Base-by-base conservation (phyloP, 1,284 basidiomycete genomes). In the Naganishia sp. region DNA sequence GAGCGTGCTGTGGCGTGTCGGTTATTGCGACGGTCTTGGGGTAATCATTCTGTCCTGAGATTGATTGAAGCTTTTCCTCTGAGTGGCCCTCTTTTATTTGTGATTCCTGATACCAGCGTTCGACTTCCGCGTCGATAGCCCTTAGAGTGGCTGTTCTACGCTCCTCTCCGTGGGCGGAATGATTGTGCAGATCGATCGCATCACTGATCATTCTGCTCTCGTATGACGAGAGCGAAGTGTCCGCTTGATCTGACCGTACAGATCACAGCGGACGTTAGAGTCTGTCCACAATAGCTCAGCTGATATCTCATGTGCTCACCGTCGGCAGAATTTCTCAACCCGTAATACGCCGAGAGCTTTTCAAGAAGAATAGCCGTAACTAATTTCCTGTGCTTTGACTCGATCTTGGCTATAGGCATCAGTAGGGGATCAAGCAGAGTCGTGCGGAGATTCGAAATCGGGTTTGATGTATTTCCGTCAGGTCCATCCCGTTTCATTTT, bases 391-490 rank as follows among this genome's bases (percentile, higher is more conserved):
- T 61, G 59, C 36, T 61, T 61, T 28, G 36, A 23, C 16, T 61
- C 59, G 33, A 61, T 48, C 43, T 61, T 36, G 36, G 59, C 33
- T 25, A 61, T 36, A 6, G 59, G 42, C 21, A 61, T 39, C 28
- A 61, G 42, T 10, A 61, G 36, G 21, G 10, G 23, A 52, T 52
- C 48, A 3, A 61, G 21, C 16, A 33, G 59, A 23, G 48, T 52
- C 15, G 15, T 36, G 13, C 9, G 11, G 15, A 15, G 28, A 28
- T 31, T 31, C n/a, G 53, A 13, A 5, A 16, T 16, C 16, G 45
- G 45, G 11, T 53, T 36, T 7, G 16, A 10, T 21, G n/a, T 13
- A 11, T 25, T 48, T 15, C n/a, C 13, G 4, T 33, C 23, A 11
- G 21, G 48, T 33, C 21, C 9, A 13, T 25, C 56, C 18, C 9